Evolutionary conservation across 441 rosid species (phyloP).

Genomic region (Corymbia calophylla): DNA sequence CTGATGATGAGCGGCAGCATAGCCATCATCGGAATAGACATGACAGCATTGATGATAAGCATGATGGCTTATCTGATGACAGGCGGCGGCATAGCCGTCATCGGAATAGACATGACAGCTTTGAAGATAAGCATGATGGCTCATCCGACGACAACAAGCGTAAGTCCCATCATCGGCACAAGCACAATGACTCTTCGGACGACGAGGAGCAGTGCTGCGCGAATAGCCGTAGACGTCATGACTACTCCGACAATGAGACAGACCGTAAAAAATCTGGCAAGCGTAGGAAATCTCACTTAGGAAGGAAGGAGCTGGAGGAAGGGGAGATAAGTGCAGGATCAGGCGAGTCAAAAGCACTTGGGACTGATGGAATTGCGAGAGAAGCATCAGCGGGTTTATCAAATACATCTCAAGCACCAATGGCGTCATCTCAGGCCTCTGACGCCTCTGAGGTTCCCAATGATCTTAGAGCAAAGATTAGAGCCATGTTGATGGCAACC

Average conservation of each 20-base stretch:
- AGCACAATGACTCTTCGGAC: slow-evolving; percentile 16
- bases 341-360: slow-evolving; percentile 35
- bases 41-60: slow-evolving; percentile 5
- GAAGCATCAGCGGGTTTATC: slow-evolving; percentile 39
- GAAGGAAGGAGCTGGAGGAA: slow-evolving; percentile 52
- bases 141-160: slow-evolving; percentile 23
- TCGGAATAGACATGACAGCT: slow-evolving; percentile 7
- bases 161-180: slow-evolving; percentile 10
- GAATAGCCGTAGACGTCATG: not conserved
- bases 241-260: slow-evolving; percentile 3
- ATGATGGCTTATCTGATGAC: slow-evolving; percentile 22
- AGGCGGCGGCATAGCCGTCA: slow-evolving; percentile 18
- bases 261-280: slow-evolving; percentile 20
- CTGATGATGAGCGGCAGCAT: not conserved
- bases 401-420: slow-evolving; percentile 10
- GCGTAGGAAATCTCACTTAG: slow-evolving; percentile 18
- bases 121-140: not conserved
- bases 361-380: slow-evolving; percentile 21
- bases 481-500: slow-evolving; percentile 85
- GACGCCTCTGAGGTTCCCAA: slow-evolving; percentile 44
- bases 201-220: slow-evolving; percentile 10
- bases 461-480: slow-evolving; percentile 85
- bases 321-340: slow-evolving; percentile 41
- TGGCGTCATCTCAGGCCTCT: slow-evolving; percentile 20
- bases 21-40: slow-evolving; percentile 6